Base-by-base conservation (phyloP, 1,284 basidiomycete species). In the Thecaphora thlaspeos region DNA sequence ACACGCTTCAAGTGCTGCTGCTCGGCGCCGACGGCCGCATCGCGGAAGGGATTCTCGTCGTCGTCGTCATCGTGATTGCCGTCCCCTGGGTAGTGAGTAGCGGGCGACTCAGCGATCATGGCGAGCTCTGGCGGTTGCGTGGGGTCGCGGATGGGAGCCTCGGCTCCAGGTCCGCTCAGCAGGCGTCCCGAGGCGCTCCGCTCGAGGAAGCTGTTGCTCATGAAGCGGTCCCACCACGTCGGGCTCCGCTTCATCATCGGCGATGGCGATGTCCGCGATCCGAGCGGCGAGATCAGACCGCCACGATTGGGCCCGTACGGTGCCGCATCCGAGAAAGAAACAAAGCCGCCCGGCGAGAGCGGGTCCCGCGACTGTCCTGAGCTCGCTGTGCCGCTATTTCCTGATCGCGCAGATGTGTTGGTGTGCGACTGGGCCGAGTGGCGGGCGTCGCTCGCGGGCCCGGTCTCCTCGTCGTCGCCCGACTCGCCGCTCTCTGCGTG, bases 171-270 rank as follows among this genome's bases (percentile, higher is more conserved):
- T 5, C 50, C 54, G 2, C 52, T 18, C 2, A 59, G 39, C 22
- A 65, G 49, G 23, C 67, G 49, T 8, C 71, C 66, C 4, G 71
- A 73, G 18, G 68, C 53, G 32, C 55, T 62, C 10, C 71, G 56
- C 40, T 71, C 68, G 22, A 71, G 51, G 39, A 64, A 51, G 34
- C 59, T 57, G 41, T 49, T 59, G 37, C 60, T 61, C 65, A 72
- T 64, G 57, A 74, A 64, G 7, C 68, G 58, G 38, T 64, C 68
- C 71, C 71, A 74, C 71, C 71, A 74, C 1, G 70, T 71, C 2
- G 59, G 50, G 40, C 64, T 68, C 28, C 71, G 61, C 26, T 55
- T 59, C 40, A 73, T 68, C 37, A 34, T 21, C 14, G 49, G 21
- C 15, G 26, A 17, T 2, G 49, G 49, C 7, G 28, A 26, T 3